A percentile compares a stretch with the other conserved stretches of the same genome.
These are phyloP conservation scores for Leishmania braziliensis DNA, from an alignment of 208 protist species.

Conservation along the genomic window DNA sequence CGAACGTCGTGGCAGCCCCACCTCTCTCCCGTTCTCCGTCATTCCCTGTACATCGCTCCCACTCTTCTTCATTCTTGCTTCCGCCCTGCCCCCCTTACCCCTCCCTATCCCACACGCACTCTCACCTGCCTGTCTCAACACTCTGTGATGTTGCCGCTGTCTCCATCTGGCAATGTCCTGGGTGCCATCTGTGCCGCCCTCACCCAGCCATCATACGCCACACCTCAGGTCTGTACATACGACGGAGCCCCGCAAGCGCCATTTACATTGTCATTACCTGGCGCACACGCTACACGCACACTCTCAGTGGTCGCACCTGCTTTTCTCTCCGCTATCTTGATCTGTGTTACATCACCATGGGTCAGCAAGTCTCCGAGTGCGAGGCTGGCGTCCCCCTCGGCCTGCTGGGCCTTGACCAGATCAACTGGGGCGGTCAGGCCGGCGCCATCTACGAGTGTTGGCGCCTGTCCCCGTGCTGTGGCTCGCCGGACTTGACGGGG, in stretches of 20 bases:
- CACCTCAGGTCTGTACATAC: neutral
- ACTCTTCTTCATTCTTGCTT: neutral
- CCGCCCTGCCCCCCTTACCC: neutral
- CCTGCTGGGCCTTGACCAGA: slow-evolving; percentile 66
- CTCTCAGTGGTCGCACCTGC: neutral
- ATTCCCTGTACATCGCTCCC: neutral
- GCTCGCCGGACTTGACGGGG: slow-evolving; percentile 50
- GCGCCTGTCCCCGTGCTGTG: slow-evolving; percentile 72
- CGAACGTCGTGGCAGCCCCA: neutral
- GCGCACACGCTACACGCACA: neutral
- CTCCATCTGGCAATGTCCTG: neutral
- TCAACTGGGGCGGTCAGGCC: slow-evolving; percentile 62
- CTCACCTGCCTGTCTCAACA: neutral
- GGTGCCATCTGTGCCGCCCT: neutral
- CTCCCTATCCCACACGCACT: neutral
- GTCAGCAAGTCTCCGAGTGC: slow-evolving; percentile 53
- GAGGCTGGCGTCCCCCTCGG: slow-evolving; percentile 43
- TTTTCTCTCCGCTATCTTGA: slow-evolving; percentile 1
- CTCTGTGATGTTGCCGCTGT: neutral
- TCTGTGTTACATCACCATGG: slow-evolving; percentile 32
- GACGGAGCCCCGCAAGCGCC: neutral
- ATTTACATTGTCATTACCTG: neutral
- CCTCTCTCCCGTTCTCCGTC: neutral
- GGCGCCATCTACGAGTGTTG: slow-evolving; percentile 79
- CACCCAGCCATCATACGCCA: neutral